phyloP scores from a whole-genome alignment of 2,329 filamentous ascomycete species.

The Epichloe glyceriae region DNA sequence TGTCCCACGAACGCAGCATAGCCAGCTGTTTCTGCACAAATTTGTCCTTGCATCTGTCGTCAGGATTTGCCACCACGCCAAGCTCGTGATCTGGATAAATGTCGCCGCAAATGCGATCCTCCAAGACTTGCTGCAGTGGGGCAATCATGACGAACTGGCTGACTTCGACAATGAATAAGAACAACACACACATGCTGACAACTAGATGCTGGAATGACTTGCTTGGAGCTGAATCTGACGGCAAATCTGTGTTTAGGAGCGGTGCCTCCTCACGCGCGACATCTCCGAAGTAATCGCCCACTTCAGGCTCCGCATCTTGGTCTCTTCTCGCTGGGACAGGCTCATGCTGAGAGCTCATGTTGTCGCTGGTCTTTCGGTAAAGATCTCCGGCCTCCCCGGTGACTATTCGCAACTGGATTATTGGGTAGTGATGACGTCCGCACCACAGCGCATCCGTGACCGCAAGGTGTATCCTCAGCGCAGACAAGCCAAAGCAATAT shows the following conservation, averaged over 20 bases:
- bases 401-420: background rate
- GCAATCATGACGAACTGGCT: slow-evolving; percentile 25
- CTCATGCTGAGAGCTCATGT: background rate
- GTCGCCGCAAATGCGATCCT: slow-evolving; percentile 38
- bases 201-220: slow-evolving; percentile 17
- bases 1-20: slow-evolving; percentile 34
- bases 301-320: background rate
- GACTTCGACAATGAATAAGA: slow-evolving; percentile 30
- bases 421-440: background rate
- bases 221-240: slow-evolving; percentile 11
- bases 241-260: slow-evolving; percentile 9
- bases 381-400: background rate
- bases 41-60: slow-evolving; percentile 34
- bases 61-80: slow-evolving; percentile 15
- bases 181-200: slow-evolving; percentile 21
- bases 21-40: slow-evolving; percentile 39
- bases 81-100: slow-evolving; percentile 29
- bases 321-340: background rate
- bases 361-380: background rate
- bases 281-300: background rate
- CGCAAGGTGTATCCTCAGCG: too few species aligned
- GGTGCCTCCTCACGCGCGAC: background rate
- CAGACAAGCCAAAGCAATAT: too few species aligned
- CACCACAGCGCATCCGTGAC: background rate
- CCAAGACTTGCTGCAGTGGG: slow-evolving; percentile 36